Conservation (phyloP, 805 yeast species). For the Saccharomycopsis fermentans region DNA sequence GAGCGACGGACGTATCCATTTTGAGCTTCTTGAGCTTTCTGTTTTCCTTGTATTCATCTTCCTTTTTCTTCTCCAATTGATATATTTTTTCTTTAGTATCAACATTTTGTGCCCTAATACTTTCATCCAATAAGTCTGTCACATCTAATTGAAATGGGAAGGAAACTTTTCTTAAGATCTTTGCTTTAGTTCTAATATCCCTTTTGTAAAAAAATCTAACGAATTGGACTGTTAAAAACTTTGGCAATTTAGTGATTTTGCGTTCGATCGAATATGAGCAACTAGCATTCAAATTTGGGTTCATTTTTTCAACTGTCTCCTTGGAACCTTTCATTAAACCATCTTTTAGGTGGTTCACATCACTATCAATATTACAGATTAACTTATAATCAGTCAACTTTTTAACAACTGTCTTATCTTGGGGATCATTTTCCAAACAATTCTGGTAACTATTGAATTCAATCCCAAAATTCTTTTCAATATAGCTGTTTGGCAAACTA, state of each 20-base stretch:
- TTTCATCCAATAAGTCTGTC: conserved; percentile 76
- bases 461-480: conserved; percentile 53
- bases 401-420: conserved; percentile 35
- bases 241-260: conserved; percentile 69
- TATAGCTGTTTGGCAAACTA: conserved; percentile 37
- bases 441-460: conserved; percentile 52
- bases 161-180: conserved; percentile 85
- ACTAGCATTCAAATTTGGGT: conserved; percentile 56
- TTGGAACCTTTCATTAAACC: conserved; percentile 67
- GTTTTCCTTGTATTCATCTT: conserved; percentile 62
- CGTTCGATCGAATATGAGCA: conserved; percentile 54
- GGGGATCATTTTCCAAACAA: conserved; percentile 47
- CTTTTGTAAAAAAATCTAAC: conserved; percentile 95
- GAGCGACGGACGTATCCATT: conserved; percentile 2
- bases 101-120: conserved; percentile 54
- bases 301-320: conserved; percentile 71
- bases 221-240: conserved; percentile 80
- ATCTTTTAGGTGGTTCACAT: conserved; percentile 80
- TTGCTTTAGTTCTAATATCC: conserved; percentile 82
- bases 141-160: conserved; percentile 91
- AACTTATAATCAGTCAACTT: conserved; percentile 59
- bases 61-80: conserved; percentile 62
- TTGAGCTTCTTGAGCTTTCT: conserved; percentile 42
- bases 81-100: conserved; percentile 69
- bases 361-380: conserved; percentile 78